Percentiles rank a stretch among this genome's conserved stretches.
These are phyloP conservation scores for Puccinia polysora DNA, from an alignment of 1,284 basidiomycete genomes.

Conservation along the genomic window DNA sequence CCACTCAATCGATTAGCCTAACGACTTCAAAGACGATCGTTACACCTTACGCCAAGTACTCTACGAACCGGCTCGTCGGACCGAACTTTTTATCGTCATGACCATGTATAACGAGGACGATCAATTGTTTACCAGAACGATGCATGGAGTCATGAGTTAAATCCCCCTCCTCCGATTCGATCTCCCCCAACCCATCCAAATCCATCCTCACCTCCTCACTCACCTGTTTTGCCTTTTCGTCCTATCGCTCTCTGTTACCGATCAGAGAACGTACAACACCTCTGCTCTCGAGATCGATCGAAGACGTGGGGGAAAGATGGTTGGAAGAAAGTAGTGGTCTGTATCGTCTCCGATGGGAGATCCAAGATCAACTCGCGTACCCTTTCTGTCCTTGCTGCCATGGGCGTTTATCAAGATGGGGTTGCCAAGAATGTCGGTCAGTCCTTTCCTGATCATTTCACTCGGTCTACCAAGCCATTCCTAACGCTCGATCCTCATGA, in stretches of 20 bases:
- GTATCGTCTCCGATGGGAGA: conserved; percentile 76
- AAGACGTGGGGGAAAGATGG: conserved; percentile 95
- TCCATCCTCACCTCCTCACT: conserved; percentile 46
- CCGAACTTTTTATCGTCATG: conserved; percentile 72
- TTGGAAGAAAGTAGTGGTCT: conserved; percentile 93
- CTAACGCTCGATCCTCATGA: conserved; percentile 56
- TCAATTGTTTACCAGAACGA: conserved; percentile 71
- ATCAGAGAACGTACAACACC: conserved; percentile 58
- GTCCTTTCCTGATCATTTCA: neutral
- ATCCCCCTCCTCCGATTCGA: conserved; percentile 52
- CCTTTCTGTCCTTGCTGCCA: conserved; percentile 65
- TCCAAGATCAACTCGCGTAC: conserved; percentile 80
- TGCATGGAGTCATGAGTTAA: conserved; percentile 89
- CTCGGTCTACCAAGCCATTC: neutral
- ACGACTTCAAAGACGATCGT: conserved; percentile 71
- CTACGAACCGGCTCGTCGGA: conserved; percentile 74
- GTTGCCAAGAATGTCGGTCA: conserved; percentile 64
- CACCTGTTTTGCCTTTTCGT: conserved; percentile 44
- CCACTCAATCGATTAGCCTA: conserved; percentile 57
- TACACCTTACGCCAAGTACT: conserved; percentile 82
- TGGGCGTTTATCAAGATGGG: conserved; percentile 85
- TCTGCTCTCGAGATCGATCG: conserved; percentile 73
- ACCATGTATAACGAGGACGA: conserved; percentile 74
- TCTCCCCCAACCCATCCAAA: conserved; percentile 48
- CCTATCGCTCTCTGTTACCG: too few species aligned